phyloP scores from a whole-genome alignment of 345 rosid genomes.

The Cardiospermum halicacabum region DNA sequence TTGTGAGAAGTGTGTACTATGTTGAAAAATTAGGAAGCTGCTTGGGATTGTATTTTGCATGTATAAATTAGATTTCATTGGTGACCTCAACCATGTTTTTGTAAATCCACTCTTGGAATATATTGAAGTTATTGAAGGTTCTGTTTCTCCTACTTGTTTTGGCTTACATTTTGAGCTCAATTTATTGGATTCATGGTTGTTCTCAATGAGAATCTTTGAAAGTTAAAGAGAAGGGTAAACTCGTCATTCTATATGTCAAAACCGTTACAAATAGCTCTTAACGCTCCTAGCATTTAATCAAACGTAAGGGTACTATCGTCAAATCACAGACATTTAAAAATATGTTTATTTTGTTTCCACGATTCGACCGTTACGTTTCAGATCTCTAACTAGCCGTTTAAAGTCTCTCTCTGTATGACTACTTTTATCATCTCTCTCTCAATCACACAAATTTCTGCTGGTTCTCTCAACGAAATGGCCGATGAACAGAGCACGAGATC shows the following conservation, averaged over 20 bases:
- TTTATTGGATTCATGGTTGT: no score
- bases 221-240: background rate
- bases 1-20: no score
- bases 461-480: conserved; percentile 12
- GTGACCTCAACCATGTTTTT: no score
- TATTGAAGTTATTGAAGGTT: no score
- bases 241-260: background rate
- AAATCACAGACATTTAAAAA: background rate
- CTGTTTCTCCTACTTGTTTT: no score
- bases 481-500: conserved; percentile 45
- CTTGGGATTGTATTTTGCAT: no score
- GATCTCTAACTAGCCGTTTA: conserved; percentile 4
- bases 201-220: no score
- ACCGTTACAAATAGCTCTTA: background rate
- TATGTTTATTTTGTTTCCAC: background rate
- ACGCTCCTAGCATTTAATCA: background rate
- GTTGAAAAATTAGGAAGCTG: no score
- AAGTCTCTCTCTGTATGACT: conserved; percentile 7
- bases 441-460: no score
- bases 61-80: no score
- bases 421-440: conserved; percentile 15
- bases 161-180: no score
- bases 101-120: no score
- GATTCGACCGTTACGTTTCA: conserved; percentile 27
- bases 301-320: background rate